Evolutionary conservation across 129 eudicot species (phyloP).

Genomic region (Smallanthus sonchifolius): DNA sequence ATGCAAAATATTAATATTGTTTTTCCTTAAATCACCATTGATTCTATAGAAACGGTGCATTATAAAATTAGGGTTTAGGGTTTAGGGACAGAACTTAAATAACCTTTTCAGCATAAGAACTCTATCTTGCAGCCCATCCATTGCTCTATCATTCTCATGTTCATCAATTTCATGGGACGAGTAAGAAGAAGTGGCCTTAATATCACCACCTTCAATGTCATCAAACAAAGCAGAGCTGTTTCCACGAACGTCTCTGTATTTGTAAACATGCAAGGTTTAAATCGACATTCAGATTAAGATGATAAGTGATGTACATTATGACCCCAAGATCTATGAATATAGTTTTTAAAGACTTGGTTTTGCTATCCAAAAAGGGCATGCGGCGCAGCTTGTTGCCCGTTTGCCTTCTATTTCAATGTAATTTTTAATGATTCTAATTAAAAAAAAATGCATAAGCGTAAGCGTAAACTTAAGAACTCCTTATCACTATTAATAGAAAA

Average conservation of each 20-base stretch:
- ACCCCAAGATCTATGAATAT: too few relatives aligned
- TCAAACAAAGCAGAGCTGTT: conserved; percentile 70
- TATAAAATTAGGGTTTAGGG: too few relatives aligned
- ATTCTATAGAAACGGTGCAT: background rate
- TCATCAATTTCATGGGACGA: conserved; percentile 81
- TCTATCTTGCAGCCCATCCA: conserved; percentile 84
- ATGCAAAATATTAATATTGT: too few relatives aligned
- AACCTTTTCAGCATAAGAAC: conserved; percentile 82
- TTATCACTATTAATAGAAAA: too few relatives aligned
- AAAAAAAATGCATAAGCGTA: too few relatives aligned
- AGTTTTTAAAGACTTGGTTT: too few relatives aligned
- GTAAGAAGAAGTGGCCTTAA: conserved; percentile 63
- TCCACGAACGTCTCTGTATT: conserved; percentile 34
- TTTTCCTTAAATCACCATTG: background rate
- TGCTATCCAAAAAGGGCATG: too few relatives aligned
- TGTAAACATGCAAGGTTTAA: background rate
- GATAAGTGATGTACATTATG: background rate
- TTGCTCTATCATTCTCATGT: conserved; percentile 71
- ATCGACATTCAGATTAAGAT: too few relatives aligned
- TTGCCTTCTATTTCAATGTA: too few relatives aligned
- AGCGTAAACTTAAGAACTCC: too few relatives aligned
- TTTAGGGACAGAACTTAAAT: background rate
- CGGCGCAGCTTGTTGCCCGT: too few relatives aligned
- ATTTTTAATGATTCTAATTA: too few relatives aligned
- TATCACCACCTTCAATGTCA: conserved; percentile 90